These are phyloP conservation scores for Coniferiporia sulphurascens DNA, from an alignment of 1,284 basidiomycete species.

Conservation along the genomic window DNA sequence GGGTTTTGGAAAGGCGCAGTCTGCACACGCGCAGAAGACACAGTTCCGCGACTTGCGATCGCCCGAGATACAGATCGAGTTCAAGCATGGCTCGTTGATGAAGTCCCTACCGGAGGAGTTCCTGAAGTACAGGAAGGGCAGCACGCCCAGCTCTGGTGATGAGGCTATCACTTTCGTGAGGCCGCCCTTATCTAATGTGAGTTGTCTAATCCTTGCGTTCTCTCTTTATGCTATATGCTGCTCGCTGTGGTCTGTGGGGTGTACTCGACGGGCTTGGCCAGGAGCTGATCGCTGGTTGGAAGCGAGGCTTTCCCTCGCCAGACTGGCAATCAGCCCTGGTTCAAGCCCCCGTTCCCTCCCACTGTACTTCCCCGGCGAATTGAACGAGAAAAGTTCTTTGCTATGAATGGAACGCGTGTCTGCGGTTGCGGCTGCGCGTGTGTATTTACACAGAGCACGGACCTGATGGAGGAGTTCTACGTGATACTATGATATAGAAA, in stretches of 20 bases:
- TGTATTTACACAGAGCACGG: background rate
- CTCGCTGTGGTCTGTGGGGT: background rate
- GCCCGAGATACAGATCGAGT: constrained; percentile 16
- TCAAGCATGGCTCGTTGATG: constrained; percentile 14
- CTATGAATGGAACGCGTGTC: background rate
- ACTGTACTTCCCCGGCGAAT: background rate
- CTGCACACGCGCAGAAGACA: background rate
- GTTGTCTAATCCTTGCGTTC: background rate
- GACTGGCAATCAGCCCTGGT: background rate
- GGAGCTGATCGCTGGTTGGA: background rate
- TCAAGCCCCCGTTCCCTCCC: background rate
- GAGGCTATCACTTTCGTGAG: background rate
- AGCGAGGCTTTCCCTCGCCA: background rate
- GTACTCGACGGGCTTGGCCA: background rate
- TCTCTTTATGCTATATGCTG: background rate
- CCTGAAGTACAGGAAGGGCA: constrained; percentile 7
- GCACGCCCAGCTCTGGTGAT: constrained; percentile 6
- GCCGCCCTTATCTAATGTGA: background rate
- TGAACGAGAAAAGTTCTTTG: background rate
- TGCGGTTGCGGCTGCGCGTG: no score
- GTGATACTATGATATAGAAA: background rate
- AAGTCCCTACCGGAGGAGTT: constrained; percentile 12
- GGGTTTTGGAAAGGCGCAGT: no score
- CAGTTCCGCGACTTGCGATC: background rate
- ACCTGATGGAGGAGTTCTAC: background rate